Evolutionary conservation across 1,284 basidiomycete genomes (phyloP), one percentile per base, ranked within the genome.

Genomic region (Ganoderma sinense): DNA sequence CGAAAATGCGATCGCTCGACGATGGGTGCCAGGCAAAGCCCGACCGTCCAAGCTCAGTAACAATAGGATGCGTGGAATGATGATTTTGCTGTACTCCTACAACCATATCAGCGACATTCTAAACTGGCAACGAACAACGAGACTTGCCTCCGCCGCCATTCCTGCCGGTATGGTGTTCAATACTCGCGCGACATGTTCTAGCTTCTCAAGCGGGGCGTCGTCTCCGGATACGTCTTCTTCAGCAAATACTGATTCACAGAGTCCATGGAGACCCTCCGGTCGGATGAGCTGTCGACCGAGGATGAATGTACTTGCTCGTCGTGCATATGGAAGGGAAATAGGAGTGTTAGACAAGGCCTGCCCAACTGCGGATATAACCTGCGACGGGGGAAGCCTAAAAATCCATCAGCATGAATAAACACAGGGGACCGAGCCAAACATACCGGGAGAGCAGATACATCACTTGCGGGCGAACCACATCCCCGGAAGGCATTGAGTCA

Each of bases 251-350:
- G 90, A 90, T 13, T 85, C 83, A 70, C 88, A 90, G 26, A 95
- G 83, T 1, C 92, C 93, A 43, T 81, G 83, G 3, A 94, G 83
- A 1, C 93, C 93, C 40, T 89, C 87, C 2, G 88, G 87, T 39
- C 91, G 88, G 36, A 92, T 78, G 10, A 95, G 79, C 74, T 94
- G 92, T 67, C 86, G 84, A 73, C 88, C 90, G 31, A 94, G 84
- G 36, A 94, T 81, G 36, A 84, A 85, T 0, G 86, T 82, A 72
- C 89, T 92, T 33, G 88, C 75, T 75, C 86, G 91, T 48, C 84
- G 84, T 23, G 88, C 85, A 75, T 93, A 87, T 20, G 78, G 60
- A 2, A 82, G 77, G 2, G 86, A 79, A 2, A 83, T 81, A 0
- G 85, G 81, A 13, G 78, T 74, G 41, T 81, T 80, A 1, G 89